These are phyloP conservation scores for Salix viminalis DNA, from an alignment of 345 rosid genomes.

Conservation along the genomic window DNA sequence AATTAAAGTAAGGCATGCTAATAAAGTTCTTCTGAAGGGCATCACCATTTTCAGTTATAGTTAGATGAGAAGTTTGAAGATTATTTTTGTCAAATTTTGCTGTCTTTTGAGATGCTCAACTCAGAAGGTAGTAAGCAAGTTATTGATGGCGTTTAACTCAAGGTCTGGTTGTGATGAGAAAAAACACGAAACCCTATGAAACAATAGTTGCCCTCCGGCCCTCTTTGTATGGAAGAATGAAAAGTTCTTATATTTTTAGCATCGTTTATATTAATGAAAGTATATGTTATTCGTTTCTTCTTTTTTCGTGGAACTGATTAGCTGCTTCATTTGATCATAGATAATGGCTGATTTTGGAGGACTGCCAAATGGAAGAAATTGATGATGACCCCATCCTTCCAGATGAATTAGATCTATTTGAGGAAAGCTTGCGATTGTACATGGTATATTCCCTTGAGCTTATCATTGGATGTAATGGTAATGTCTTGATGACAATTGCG, in stretches of 20 bases:
- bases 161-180: not conserved
- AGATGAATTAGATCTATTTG: not conserved
- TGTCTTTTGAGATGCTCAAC: not conserved
- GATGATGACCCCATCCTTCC: not conserved
- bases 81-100: not conserved
- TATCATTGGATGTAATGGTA: not conserved
- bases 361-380: not conserved
- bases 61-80: not conserved
- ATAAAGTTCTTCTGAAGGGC: too few relatives aligned
- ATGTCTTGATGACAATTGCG: not conserved
- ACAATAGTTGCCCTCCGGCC: not conserved
- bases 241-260: not conserved
- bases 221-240: not conserved
- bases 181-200: not conserved
- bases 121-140: not conserved
- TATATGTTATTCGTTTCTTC: not conserved
- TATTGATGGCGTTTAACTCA: not conserved
- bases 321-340: constrained; percentile 3
- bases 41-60: too few relatives aligned
- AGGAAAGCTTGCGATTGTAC: not conserved
- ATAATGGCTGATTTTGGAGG: not conserved
- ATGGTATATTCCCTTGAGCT: not conserved
- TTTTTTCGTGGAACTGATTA: not conserved
- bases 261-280: not conserved
- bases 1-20: too few relatives aligned